phyloP scores from a whole-genome alignment of 2,329 filamentous ascomycete genomes.

The Botrytis galanthina region DNA sequence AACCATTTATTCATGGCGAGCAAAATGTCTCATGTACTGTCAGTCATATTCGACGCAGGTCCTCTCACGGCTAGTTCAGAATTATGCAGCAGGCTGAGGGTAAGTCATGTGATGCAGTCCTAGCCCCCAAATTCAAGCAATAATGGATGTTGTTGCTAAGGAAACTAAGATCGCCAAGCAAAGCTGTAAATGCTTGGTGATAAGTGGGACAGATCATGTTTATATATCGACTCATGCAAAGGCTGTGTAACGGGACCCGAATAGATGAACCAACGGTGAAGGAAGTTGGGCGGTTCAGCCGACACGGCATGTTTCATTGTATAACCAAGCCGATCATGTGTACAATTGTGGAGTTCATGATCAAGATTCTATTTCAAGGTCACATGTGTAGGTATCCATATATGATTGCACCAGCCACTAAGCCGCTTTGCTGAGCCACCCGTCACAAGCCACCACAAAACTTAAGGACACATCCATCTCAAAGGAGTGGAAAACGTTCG shows the following conservation, averaged over 20 bases:
- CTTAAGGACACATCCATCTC: background rate
- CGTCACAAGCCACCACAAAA: background rate
- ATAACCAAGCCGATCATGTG: background rate
- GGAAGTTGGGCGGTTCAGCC: background rate
- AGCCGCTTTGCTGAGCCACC: background rate
- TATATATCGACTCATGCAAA: background rate
- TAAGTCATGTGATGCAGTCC: background rate
- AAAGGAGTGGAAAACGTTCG: background rate
- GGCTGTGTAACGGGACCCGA: constrained; percentile 1
- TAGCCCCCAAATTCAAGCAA: background rate
- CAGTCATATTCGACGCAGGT: background rate
- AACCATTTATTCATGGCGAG: background rate
- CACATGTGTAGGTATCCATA: background rate
- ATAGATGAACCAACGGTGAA: background rate
- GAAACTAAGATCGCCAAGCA: background rate
- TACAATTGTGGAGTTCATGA: background rate
- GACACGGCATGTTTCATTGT: background rate
- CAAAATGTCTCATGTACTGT: background rate
- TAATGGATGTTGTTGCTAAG: background rate
- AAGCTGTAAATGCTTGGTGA: background rate
- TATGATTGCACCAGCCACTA: background rate
- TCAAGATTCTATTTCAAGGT: background rate
- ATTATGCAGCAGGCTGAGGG: background rate
- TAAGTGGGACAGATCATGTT: background rate
- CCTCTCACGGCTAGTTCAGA: background rate